Conservation (phyloP, 208 protist species). For the Leishmania gerbilli region DNA sequence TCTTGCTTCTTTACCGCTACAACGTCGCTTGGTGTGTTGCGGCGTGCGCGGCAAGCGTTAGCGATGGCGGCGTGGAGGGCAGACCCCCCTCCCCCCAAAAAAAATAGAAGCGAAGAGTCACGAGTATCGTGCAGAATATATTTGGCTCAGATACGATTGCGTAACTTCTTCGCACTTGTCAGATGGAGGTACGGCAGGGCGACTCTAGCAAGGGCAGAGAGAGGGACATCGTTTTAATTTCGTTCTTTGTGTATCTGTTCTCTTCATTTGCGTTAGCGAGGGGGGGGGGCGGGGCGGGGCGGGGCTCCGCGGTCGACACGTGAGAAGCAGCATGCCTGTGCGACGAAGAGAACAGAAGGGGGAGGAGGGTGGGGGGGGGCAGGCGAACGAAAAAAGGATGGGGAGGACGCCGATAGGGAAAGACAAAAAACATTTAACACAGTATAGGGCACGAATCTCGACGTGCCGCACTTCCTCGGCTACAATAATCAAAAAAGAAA, state of each 20-base stretch:
- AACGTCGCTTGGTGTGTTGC: background rate
- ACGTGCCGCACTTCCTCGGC: background rate
- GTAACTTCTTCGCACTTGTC: background rate
- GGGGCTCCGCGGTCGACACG: background rate
- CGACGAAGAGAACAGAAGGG: background rate
- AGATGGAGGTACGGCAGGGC: background rate
- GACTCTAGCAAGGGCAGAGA: background rate
- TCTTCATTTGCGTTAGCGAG: background rate
- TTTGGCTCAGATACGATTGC: background rate
- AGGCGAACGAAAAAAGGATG: background rate
- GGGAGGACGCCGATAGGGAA: background rate
- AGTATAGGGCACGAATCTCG: background rate
- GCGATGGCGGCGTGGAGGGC: background rate
- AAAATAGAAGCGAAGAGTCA: background rate
- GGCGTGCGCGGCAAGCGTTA: background rate
- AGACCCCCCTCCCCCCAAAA: too few relatives aligned
- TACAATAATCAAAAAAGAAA: background rate
- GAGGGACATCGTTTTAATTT: background rate
- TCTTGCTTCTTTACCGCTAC: background rate
- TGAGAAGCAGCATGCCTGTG: background rate
- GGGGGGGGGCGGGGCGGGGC: background rate
- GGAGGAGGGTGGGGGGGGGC: too few relatives aligned
- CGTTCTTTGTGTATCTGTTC: background rate
- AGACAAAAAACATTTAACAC: background rate
- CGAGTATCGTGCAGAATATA: background rate